phyloP scores from a whole-genome alignment of 306 rosid genomes.

The Herpetospermum pedunculosum region DNA sequence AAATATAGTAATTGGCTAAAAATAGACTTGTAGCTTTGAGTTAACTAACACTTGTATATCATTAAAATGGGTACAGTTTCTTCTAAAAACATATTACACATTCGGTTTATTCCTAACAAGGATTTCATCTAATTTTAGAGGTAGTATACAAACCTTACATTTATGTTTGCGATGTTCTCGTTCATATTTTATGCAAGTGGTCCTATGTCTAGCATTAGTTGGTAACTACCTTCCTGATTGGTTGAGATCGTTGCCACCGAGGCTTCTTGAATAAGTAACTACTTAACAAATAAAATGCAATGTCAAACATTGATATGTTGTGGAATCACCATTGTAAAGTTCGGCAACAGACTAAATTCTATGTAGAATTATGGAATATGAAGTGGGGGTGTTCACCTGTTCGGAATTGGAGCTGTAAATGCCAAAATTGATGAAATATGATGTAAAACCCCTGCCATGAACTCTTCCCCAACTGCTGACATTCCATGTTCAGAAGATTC shows the following conservation, averaged over 20 bases:
- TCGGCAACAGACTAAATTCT: background rate
- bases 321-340: background rate
- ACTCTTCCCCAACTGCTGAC: constrained; percentile 59
- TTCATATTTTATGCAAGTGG: background rate
- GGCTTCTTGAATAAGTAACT: background rate
- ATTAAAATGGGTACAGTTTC: no score
- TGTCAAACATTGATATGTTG: background rate
- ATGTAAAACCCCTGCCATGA: constrained; percentile 86
- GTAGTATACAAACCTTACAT: background rate
- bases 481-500: constrained; percentile 57
- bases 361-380: background rate
- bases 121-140: background rate
- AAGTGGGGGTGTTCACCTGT: constrained; percentile 39
- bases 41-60: no score
- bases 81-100: no score
- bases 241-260: background rate
- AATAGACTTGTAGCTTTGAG: no score
- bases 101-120: no score
- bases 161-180: background rate
- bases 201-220: background rate
- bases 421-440: constrained; percentile 71
- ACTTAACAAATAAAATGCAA: background rate
- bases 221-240: background rate
- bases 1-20: no score
- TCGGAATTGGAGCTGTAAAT: constrained; percentile 73